Base-by-base conservation (phyloP, 768 basidiomycete species). In the Coprinopsis cinerea region DNA sequence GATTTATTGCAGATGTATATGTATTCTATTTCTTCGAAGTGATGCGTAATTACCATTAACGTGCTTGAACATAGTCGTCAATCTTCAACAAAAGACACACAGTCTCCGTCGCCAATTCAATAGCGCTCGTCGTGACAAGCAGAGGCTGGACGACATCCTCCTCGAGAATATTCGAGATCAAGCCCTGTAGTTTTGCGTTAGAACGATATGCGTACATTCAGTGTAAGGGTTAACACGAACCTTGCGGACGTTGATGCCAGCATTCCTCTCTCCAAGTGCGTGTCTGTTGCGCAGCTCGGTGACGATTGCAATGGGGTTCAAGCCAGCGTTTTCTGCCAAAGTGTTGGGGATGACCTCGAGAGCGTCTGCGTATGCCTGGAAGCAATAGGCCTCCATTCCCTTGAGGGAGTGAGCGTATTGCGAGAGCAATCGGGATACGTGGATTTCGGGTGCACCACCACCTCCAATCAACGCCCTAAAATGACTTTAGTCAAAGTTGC, bases 341-440 rank as follows among this genome's bases (percentile, higher is more conserved):
- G 96, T 99, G 2, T 87, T 95, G 3, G 96, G 96, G 54, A 99
- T 98, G 54, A 98, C 89, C 67, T 98, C 96, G 43, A 99, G 77
- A 1, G 96, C 93, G 60, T 98, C 95, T 24, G 96, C 94, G 61
- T 92, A 99, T 2, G 93, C 94, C 60, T 96, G 91, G 83, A 97
- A 96, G 68, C 96, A 98, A 67, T 97, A 98, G 7, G 95, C 91
- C 67, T 98, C 94, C 87, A 97, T 97, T 43, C 96, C 95, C 67
- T 88, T 95, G 53, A 98, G 76, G 1, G 92, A 87, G 57, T 95
- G 92, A 1, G 93, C 83, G 58, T 95, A 81, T 65, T 96, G 90
- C 1, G 91, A 85, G 42, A 99, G 77, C 57, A 88, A 72, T 44
- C 94, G 83, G 10, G 96, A 98, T 36, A 95, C 88, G 63, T 98